Evolutionary conservation across 306 rosid species (phyloP), one percentile per base, ranked within the genome.

Genomic region (Gastrolobium bilobum): DNA sequence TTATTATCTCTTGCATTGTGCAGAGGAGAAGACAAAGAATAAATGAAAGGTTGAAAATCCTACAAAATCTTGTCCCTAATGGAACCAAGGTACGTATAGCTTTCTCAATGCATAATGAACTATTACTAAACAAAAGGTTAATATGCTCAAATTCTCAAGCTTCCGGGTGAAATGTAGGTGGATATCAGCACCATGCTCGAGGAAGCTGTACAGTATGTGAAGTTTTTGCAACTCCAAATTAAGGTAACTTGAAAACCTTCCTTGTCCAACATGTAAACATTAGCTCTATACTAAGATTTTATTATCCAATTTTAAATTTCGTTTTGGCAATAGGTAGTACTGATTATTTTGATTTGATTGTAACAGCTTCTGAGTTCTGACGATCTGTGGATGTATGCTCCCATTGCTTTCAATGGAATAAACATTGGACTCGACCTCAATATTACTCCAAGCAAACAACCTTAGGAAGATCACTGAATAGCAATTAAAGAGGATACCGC

Each of bases 371-470:
- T 93, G 72, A 93, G 97, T 84, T 93, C 97, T 46, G 94, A 90
- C 52, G 93, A 93, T 39, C n/a, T 88, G 66, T 93, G 97, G 98
- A 93, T 91, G 98, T 91, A 93, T 7, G 88, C 98, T 81, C 98
- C 94, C 15, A 85, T 92, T 47, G 91, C 90, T 82, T 90, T 85
- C 86, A 92, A 88, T 79, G 94, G 94, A 48, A 90, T 80, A 80
- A 87, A 90, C 79, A 76, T 88, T 2, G 93, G 91, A 68, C 86
- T 85, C 26, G 86, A 88, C 54, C 75, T 78, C 71, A 87, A 72
- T 34, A 74, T 77, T 64, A 42, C 60, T 58, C 38, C 84, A 71
- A 65, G 81, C 50, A 82, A 75, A 75, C 35, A 52, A 35, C n/a
- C 50, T 20, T 20, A 20, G 67, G 63, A 81, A 10, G 29, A 15